Base-by-base conservation (phyloP, 2,329 filamentous ascomycete species). In the Thermoascus crustaceus region DNA sequence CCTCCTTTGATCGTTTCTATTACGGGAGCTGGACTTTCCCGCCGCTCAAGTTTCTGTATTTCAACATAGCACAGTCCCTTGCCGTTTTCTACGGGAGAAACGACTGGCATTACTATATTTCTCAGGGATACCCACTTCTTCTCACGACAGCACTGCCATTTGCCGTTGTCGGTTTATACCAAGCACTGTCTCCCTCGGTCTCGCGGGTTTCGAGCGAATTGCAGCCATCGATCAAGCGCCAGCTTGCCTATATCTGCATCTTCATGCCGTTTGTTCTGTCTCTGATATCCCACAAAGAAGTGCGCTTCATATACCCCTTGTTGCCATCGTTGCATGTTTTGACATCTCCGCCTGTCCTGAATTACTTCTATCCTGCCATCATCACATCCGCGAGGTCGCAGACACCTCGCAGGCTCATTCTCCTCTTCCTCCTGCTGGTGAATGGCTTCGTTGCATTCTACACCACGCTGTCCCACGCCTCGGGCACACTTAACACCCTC, bases 241-340 rank as follows among this genome's bases (percentile, higher is more conserved):
- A 72, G 22, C 63, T 88, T 6, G 69, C 77, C 7, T 68, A 70
- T 19, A 67, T 76, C 5, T 69, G 81, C 26, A 43, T 80, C 36
- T 60, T 76, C 19, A 82, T 80, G 38, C 63, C 83, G 7, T 55
- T 64, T 1, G 59, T 69, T 2, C 72, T 96, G 21, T 94, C 85
- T 1, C 54, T 84, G 30, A 84, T 96, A 46, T 79, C 86, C 1
- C 91, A 98, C 66, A 98, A 98, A 60, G 91, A 98, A 69, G 85
- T 94, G 49, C 85, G 91, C 52, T 98, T 98, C 67, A 84, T 96
- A 47, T 94, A 94, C 52, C 89, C 91, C 1, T 73, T 98, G 11
- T 73, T 96, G 2, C 89, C 91, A 1, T 73, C 80, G n/a, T 72
- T 98, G 5, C 85, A 91, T 55, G 67, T 94, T 43, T 68, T 96